phyloP scores from a whole-genome alignment of 2,329 filamentous ascomycete species.

The Penicillium sp. region DNA sequence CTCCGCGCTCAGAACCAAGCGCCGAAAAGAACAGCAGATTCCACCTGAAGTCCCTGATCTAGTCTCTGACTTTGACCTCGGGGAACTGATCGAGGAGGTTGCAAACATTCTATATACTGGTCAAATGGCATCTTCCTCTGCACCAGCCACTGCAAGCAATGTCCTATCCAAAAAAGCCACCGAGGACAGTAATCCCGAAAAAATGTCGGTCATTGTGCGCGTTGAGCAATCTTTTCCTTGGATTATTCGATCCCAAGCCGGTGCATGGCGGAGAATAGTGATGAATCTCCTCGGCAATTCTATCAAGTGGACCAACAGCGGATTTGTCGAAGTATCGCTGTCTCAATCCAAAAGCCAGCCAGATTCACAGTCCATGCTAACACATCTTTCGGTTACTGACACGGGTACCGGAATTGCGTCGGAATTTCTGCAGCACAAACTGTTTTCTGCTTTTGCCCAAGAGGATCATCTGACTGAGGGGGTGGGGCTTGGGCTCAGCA shows the following conservation, averaged over 20 bases:
- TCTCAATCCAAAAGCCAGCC: conserved; percentile 11
- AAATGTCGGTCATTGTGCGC: conserved; percentile 30
- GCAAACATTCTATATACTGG: conserved; percentile 30
- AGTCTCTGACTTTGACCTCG: conserved; percentile 33
- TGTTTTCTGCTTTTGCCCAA: conserved; percentile 65
- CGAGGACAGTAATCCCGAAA: background rate
- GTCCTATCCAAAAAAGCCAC: background rate
- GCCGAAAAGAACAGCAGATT: conserved; percentile 1
- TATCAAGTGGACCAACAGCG: conserved; percentile 38
- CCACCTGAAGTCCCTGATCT: conserved; percentile 21
- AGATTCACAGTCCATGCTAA: conserved; percentile 13
- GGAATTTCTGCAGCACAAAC: conserved; percentile 57
- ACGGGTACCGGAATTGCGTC: conserved; percentile 64
- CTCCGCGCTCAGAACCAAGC: conserved; percentile 18
- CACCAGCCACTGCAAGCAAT: conserved; percentile 11
- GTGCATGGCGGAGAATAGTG: conserved; percentile 35
- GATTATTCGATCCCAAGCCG: conserved; percentile 30
- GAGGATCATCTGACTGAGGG: conserved; percentile 61
- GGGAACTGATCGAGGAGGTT: conserved; percentile 31
- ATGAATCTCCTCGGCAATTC: conserved; percentile 42
- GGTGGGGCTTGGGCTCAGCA: conserved; percentile 63
- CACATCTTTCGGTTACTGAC: conserved; percentile 54
- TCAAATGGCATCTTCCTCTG: conserved; percentile 15
- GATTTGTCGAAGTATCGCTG: conserved; percentile 34
- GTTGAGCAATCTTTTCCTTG: conserved; percentile 31